Evolutionary conservation across 106 monocot species (phyloP), one percentile per base, ranked within the genome.

Genomic region (Triglochin maritima): DNA sequence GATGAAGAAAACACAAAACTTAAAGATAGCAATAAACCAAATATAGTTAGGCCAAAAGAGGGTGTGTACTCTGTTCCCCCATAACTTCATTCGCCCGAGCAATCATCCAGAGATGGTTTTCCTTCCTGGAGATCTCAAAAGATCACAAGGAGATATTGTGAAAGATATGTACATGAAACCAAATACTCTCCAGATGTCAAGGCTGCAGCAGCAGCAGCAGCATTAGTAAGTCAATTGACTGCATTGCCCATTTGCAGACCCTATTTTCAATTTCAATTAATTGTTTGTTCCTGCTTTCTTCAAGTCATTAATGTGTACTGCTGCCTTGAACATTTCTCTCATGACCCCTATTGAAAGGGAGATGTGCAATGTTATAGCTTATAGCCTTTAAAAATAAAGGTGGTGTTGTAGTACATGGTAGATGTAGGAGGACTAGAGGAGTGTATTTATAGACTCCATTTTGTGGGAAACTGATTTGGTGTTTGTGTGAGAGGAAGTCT

Each of bases 141-240:
- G 62, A 12, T 62, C 9, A 62, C 62, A 62, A 62, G 46, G 46
- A 62, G 62, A 62, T 62, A 62, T 9, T 17, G 62, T 62, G 48
- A 64, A 64, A 64, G 47, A 64, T 64, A 64, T 48, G 64, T 64
- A 48, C 46, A 64, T 64, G 64, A 10, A 64, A 3, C 11, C 44
- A 9, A 14, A 12, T 17, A 5, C 62, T 17, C 7, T 62, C 62
- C 62, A 64, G 49, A 64, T 64, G 48, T 14, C 46, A 49, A 49
- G 64, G 15, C 64, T 46, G 17, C 17, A 17, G 7, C 60, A 17
- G 10, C 41, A 10, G 17, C 17, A 17, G 7, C 60, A 17, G 10
- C 41, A 10, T 41, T 64, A n/a, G 13, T 15, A 14, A 46, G 6
- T 64, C 10, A 55, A 12, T 64, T 64, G 64, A 62, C 44, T 62